phyloP scores from a whole-genome alignment of 306 rosid species.

The Inga laurina region DNA sequence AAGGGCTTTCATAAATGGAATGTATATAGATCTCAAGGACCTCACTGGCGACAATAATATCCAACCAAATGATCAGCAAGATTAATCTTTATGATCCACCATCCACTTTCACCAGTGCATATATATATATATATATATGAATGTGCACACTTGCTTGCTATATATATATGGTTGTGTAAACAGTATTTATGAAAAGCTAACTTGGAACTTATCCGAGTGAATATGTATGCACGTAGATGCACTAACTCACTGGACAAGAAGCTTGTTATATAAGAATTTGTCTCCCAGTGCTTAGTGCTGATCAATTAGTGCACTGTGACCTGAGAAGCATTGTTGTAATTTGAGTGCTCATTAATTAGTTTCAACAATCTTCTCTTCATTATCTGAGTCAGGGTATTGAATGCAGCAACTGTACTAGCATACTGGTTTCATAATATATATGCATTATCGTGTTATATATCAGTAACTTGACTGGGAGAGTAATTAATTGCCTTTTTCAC shows the following conservation, averaged over 20 bases:
- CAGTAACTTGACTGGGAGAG: neutral
- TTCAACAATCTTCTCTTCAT: neutral
- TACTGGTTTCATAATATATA: no score
- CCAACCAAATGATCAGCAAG: neutral
- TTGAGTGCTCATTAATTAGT: neutral
- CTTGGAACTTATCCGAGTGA: neutral
- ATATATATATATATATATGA: neutral
- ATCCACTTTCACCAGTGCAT: neutral
- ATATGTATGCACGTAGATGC: neutral
- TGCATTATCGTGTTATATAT: neutral
- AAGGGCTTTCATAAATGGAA: slow-evolving; percentile 33
- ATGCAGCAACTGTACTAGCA: neutral
- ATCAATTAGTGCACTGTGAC: neutral
- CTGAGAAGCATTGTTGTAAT: neutral
- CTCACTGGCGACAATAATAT: neutral
- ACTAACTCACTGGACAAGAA: neutral
- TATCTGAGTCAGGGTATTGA: neutral
- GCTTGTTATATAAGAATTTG: neutral
- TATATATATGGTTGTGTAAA: neutral
- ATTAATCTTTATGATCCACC: neutral
- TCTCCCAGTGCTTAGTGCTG: neutral
- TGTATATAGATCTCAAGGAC: slow-evolving; percentile 33
- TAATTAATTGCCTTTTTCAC: neutral
- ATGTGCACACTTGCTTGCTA: neutral
- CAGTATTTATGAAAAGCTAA: neutral